phyloP scores from a whole-genome alignment of 257 asterid species.

The Solanum commersonii region DNA sequence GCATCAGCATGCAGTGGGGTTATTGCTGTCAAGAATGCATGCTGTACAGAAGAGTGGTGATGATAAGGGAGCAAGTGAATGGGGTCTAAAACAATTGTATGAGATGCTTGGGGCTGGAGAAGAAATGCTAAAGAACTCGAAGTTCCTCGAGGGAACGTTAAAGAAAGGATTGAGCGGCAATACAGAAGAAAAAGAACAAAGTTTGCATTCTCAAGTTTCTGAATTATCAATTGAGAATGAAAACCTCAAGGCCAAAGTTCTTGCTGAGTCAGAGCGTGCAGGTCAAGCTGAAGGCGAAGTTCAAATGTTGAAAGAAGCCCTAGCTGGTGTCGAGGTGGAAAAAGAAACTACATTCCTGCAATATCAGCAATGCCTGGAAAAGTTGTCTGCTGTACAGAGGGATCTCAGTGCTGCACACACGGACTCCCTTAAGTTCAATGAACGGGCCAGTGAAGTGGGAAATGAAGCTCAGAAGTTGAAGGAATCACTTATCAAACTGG shows the following conservation, averaged over 20 bases:
- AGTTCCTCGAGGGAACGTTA: constrained; percentile 11
- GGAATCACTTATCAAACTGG: constrained; percentile 53
- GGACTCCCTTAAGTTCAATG: constrained; percentile 40
- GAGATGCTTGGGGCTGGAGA: constrained; percentile 43
- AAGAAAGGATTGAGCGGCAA: constrained; percentile 4
- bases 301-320: constrained; percentile 41
- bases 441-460: constrained; percentile 49
- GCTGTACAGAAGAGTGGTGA: constrained; percentile 9
- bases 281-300: constrained; percentile 57
- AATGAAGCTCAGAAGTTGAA: constrained; percentile 54
- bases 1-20: constrained; percentile 7
- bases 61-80: constrained; percentile 15
- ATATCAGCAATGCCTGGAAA: constrained; percentile 58
- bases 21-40: constrained; percentile 7
- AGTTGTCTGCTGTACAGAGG: constrained; percentile 41
- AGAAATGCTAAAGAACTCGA: constrained; percentile 3
- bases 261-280: constrained; percentile 43
- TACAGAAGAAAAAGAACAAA: constrained; percentile 14
- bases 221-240: constrained; percentile 29
- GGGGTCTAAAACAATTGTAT: constrained; percentile 45
- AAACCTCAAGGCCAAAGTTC: constrained; percentile 40
- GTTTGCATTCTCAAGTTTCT: constrained; percentile 18
- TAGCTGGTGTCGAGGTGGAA: constrained; percentile 47
- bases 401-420: constrained; percentile 49
- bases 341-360: constrained; percentile 46